phyloP scores from a whole-genome alignment of 129 eudicot genomes.

The Chrysanthemum makinoi region DNA sequence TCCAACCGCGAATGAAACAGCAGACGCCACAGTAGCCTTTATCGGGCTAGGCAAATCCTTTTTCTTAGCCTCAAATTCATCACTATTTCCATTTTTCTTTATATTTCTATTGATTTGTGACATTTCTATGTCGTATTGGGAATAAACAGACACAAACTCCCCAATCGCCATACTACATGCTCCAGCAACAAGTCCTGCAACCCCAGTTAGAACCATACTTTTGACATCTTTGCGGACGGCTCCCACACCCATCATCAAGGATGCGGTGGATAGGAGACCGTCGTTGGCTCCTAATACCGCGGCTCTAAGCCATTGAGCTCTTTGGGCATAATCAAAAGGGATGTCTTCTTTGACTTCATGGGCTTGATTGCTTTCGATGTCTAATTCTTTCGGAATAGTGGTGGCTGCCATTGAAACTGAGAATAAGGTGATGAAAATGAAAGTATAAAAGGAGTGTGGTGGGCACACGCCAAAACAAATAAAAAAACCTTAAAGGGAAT shows the following conservation, averaged over 20 bases:
- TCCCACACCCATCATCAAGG: slow-evolving; percentile 56
- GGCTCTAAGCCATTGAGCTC: slow-evolving; percentile 57
- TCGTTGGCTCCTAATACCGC: slow-evolving; percentile 61
- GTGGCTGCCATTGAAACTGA: background rate
- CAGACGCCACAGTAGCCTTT: slow-evolving; percentile 61
- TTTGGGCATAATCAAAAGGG: slow-evolving; percentile 18
- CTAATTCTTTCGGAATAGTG: background rate
- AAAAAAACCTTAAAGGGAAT: background rate
- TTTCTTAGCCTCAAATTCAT: slow-evolving; percentile 26
- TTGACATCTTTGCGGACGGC: slow-evolving; percentile 48
- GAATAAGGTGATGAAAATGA: background rate
- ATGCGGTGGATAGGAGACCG: slow-evolving; percentile 52
- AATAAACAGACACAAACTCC: slow-evolving; percentile 56
- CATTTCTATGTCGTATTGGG: slow-evolving; percentile 63
- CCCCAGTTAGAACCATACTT: slow-evolving; percentile 47
- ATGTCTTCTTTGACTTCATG: background rate
- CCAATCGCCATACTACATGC: slow-evolving; percentile 63
- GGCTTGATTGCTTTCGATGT: background rate
- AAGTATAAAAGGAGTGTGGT: background rate
- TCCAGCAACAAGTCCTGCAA: slow-evolving; percentile 60
- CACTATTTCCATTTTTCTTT: background rate
- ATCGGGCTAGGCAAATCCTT: slow-evolving; percentile 48
- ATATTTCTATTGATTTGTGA: slow-evolving; percentile 51
- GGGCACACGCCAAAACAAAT: slow-evolving; percentile 2
- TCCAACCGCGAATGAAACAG: slow-evolving; percentile 50